phyloP scores from a whole-genome alignment of 371 early-diverging fungal genomes.

The Syncephalastrum sp. region DNA sequence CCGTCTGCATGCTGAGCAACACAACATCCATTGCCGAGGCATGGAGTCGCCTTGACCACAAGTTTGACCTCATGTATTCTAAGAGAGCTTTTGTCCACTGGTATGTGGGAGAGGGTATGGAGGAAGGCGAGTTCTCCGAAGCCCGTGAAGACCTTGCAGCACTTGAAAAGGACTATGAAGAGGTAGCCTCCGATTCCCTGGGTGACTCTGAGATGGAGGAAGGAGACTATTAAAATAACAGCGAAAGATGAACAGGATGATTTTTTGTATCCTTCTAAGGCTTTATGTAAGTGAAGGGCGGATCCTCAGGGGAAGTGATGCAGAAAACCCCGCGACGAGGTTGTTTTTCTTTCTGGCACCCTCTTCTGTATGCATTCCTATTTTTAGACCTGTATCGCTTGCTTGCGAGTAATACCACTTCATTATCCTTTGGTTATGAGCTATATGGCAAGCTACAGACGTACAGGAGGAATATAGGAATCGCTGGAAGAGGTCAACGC shows the following conservation, averaged over 20 bases:
- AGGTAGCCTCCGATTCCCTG: slow-evolving; percentile 85
- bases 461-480: no score
- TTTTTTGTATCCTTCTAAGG: no score
- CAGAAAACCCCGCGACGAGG: no score
- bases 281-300: no score
- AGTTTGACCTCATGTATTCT: slow-evolving; percentile 94
- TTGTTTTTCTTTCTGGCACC: background rate
- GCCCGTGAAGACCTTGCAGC: slow-evolving; percentile 93
- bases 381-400: no score
- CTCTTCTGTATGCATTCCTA: no score
- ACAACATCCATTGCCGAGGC: slow-evolving; percentile 95
- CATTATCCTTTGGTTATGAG: no score
- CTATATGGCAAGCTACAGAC: no score
- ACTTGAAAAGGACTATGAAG: slow-evolving; percentile 98
- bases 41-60: slow-evolving; percentile 90
- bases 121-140: slow-evolving; percentile 86
- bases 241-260: background rate
- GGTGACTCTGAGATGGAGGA: slow-evolving; percentile 50
- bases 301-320: no score
- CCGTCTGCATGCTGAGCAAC: slow-evolving; percentile 91
- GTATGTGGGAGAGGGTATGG: slow-evolving; percentile 97
- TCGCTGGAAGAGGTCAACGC: no score
- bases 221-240: slow-evolving; percentile 26
- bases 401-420: no score
- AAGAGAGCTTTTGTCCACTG: slow-evolving; percentile 98